Evolutionary conservation across 2,329 filamentous ascomycete species (phyloP).

Genomic region (Beauveria rudraprayagi): DNA sequence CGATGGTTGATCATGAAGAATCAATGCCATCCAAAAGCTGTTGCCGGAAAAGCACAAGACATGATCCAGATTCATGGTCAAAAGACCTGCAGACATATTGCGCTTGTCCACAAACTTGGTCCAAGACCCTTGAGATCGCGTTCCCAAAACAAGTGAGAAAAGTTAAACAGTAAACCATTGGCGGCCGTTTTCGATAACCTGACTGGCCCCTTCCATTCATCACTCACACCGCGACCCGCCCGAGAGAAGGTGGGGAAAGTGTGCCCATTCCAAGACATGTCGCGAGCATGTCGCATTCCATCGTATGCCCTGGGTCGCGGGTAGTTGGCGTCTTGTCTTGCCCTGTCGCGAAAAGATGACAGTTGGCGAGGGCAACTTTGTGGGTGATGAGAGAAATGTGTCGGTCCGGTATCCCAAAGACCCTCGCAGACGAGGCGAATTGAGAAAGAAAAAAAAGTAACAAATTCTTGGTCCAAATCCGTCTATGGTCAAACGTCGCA

Average conservation of each 20-base stretch:
- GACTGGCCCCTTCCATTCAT: background rate
- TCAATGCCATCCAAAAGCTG: background rate
- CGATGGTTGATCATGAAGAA: background rate
- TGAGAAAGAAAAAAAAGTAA: constrained; percentile 4
- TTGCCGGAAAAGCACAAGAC: constrained; percentile 8
- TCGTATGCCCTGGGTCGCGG: constrained; percentile 17
- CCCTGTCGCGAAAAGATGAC: constrained; percentile 11
- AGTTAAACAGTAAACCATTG: background rate
- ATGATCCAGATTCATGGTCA: background rate
- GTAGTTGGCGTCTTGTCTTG: constrained; percentile 12
- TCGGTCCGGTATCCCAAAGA: background rate
- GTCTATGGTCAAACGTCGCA: constrained; percentile 13
- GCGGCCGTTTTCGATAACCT: background rate
- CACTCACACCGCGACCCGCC: background rate
- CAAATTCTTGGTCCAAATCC: constrained; percentile 5
- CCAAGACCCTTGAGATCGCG: background rate
- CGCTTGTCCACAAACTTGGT: background rate
- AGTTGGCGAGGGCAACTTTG: constrained; percentile 12
- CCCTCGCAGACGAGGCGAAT: constrained; percentile 1
- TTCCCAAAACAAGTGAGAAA: background rate
- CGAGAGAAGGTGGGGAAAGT: background rate
- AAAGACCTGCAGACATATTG: background rate
- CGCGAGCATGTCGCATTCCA: constrained; percentile 24
- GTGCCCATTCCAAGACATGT: constrained; percentile 22
- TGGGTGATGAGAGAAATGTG: constrained; percentile 9